Percentiles rank a stretch among this genome's conserved stretches.
phyloP scores from a whole-genome alignment of 768 basidiomycete genomes.

The Hypsizygus marmoreus region DNA sequence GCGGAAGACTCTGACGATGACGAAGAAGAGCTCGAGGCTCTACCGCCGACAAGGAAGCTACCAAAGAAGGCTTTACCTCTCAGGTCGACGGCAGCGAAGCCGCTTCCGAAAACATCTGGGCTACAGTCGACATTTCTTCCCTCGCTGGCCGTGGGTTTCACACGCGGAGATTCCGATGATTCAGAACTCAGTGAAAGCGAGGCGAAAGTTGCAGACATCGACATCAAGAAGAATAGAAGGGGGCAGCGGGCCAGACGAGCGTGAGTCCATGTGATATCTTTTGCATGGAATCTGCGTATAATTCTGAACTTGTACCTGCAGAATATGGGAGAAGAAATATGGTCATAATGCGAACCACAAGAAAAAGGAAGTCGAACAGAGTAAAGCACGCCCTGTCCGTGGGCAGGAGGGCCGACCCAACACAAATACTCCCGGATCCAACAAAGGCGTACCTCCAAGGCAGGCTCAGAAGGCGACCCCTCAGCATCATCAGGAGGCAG shows the following conservation, averaged over 20 bases:
- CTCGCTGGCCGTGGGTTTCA: slow-evolving; percentile 83
- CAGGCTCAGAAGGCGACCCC: slow-evolving; percentile 15
- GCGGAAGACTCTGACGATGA: slow-evolving; percentile 30
- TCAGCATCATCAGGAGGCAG: slow-evolving; percentile 22
- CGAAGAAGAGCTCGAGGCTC: slow-evolving; percentile 33
- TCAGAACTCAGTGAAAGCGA: slow-evolving; percentile 78
- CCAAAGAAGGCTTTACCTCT: slow-evolving; percentile 18
- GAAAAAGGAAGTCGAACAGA: slow-evolving; percentile 52
- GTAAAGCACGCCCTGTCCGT: slow-evolving; percentile 1
- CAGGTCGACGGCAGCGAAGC: slow-evolving; percentile 25
- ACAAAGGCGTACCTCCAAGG: not conserved
- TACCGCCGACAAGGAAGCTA: slow-evolving; percentile 20
- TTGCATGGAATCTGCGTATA: not conserved
- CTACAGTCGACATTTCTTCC: slow-evolving; percentile 77
- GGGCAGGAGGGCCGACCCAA: slow-evolving; percentile 5
- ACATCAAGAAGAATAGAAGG: slow-evolving; percentile 79
- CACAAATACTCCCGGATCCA: not conserved
- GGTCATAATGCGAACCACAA: slow-evolving; percentile 91
- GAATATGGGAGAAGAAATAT: slow-evolving; percentile 98
- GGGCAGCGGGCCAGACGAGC: slow-evolving; percentile 93
- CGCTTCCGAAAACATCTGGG: slow-evolving; percentile 22
- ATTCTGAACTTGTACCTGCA: slow-evolving; percentile 31
- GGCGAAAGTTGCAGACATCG: slow-evolving; percentile 48
- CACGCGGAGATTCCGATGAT: slow-evolving; percentile 74
- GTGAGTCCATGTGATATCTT: slow-evolving; percentile 55